Evolutionary conservation across 768 basidiomycete species (phyloP).

Genomic region (Phylloporus sp.): DNA sequence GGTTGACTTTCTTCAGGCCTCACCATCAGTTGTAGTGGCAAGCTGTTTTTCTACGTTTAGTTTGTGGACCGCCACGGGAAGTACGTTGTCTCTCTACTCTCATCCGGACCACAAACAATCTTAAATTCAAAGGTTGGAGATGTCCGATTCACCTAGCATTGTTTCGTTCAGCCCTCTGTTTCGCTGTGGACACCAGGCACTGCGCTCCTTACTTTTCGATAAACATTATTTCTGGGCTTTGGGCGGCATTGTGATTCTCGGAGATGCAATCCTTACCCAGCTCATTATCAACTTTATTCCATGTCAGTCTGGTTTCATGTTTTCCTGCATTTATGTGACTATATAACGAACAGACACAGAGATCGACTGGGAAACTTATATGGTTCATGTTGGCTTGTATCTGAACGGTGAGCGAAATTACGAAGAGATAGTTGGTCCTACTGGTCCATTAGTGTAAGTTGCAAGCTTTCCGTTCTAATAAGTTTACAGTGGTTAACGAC

Average conservation of each 20-base stretch:
- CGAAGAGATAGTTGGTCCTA: constrained; percentile 76
- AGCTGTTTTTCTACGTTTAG: too few relatives aligned
- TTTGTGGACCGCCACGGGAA: too few relatives aligned
- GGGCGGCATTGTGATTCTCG: constrained; percentile 60
- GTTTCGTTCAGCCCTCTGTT: constrained; percentile 1
- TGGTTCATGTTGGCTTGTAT: constrained; percentile 80
- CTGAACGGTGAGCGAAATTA: constrained; percentile 83
- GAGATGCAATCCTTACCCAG: constrained; percentile 74
- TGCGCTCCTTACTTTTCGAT: constrained; percentile 40
- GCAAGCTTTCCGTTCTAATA: background rate
- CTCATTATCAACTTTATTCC: constrained; percentile 78
- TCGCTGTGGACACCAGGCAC: background rate
- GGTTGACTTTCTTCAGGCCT: too few relatives aligned
- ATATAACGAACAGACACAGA: constrained; percentile 72
- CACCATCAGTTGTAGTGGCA: too few relatives aligned
- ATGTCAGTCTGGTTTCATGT: constrained; percentile 51
- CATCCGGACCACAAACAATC: background rate
- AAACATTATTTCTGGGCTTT: constrained; percentile 64
- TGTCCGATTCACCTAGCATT: constrained; percentile 2
- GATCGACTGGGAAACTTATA: constrained; percentile 97
- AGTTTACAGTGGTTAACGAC: background rate
- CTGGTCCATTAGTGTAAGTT: constrained; percentile 86
- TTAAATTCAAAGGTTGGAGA: too few relatives aligned
- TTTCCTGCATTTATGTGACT: constrained; percentile 15
- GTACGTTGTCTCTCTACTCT: too few relatives aligned